Base-by-base conservation (phyloP, 768 basidiomycete species). In the Daedalea quercina region DNA sequence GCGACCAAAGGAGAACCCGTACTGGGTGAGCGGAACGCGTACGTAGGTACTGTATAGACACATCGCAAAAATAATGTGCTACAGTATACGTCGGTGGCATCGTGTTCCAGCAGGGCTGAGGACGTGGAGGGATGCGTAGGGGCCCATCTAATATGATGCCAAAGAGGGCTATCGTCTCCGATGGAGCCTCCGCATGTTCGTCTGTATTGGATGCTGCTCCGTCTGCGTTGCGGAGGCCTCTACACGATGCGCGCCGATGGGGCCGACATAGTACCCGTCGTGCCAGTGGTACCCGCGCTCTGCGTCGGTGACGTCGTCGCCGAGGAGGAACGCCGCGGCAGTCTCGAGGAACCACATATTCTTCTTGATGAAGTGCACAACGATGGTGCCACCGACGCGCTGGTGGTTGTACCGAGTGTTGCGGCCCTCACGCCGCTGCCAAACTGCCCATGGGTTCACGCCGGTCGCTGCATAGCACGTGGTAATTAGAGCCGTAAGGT, bases 351-450 rank as follows among this genome's bases (percentile, higher is more conserved):
- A 97, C 95, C 95, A 99, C 72, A 90, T 87, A 58, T 90, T 84
- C 67, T 91, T 87, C 82, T 97, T 99, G 76, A 99, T 87, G 66
- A 91, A 97, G 71, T 99, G 95, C 48, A 99, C 93, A 20, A 93
- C 89, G 44, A 94, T 79, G 2, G 95, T 99, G 4, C 95, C 96
- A 3, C 95, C 95, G 9, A 92, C 80, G 20, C 87, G 84, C 54
- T 78, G 72, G 43, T 75, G 76, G 57, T 82, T 76, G 62, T 90
- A 90, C 44, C 80, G 81, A 46, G 67, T 78, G 57, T 70, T 63
- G 40, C 83, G 75, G 45, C 88, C 87, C 73, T 92, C 88, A 33
- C 89, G 80, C 56, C 80, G 75, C 22, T 67, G 70, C 89, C 87
- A 91, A 15, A 84, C 84, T 58, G 82, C 76, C 34, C 78, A 76